Base-by-base conservation (phyloP, 2,329 filamentous ascomycete genomes). In the Xenosphaeropsis pyriputrescens region DNA sequence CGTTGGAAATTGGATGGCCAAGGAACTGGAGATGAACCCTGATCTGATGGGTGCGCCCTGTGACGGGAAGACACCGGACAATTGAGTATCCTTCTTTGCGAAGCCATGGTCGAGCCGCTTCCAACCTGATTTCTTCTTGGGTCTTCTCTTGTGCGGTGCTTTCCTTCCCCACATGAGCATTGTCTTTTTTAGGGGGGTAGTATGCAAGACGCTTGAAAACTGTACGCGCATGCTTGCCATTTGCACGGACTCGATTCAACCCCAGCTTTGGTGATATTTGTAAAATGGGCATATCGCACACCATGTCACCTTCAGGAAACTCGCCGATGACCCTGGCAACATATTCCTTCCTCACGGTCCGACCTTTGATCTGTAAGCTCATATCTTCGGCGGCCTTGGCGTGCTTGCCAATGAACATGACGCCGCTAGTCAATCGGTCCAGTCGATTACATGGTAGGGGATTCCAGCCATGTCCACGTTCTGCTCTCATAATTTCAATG, bases 381-480 rank as follows among this genome's bases (percentile, higher is more conserved):
- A 98, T 70, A 22, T 68, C 67, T 45, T 89, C 85, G 1, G 91
- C 89, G 0, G 83, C 84, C 50, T 76, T 73, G 29, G 78, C 68
- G 45, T 84, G 77, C 61, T 98, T 98, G 18, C 81, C 91, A 49
- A 98, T 78, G 57, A 98, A 98, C 89, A 98, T 96, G 55, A 98
- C 83, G 35, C 91, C 91, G 49, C 85, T 94, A 0, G 91, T 98
- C 50, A 98, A 63, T 37, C 91, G 70, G 56, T 98, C 91, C 18
- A 98, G 72, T n/a, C 91, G 70, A 53, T 98, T 94, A 62, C 89
- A 96, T 0, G 91, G 75, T 43, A 73, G 60, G 2, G 74, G 69
- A 37, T 68, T 55, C 54, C 73, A 78, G 18, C 60, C 57, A 16
- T 59, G 57, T 0, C 69, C 65, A 29, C 75, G 64, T 53, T 94